Evolutionary conservation across 768 basidiomycete genomes (phyloP).

Genomic region (Boletus vermiculosoides): DNA sequence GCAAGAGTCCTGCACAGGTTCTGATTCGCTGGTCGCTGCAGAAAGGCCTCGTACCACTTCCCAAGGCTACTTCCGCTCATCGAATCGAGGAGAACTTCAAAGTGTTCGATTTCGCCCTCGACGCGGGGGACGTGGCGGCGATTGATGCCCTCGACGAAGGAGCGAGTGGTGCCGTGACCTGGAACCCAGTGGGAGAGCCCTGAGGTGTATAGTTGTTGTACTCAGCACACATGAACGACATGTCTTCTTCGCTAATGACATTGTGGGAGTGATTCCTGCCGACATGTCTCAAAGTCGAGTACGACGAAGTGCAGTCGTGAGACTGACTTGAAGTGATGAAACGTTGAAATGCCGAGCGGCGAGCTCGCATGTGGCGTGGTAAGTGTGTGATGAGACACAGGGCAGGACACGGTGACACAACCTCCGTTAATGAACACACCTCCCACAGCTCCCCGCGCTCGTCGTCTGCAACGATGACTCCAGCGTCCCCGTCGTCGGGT

Average conservation of each 20-base stretch:
- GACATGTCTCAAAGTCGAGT: not conserved
- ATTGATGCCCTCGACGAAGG: slow-evolving; percentile 72
- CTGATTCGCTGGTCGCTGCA: slow-evolving; percentile 55
- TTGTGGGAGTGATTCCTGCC: not conserved
- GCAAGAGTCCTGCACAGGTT: slow-evolving; percentile 40
- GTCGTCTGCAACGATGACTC: slow-evolving; percentile 27
- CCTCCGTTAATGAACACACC: slow-evolving; percentile 22
- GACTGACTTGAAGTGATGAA: not conserved
- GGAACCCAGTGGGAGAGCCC: slow-evolving; percentile 71
- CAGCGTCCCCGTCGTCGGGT: slow-evolving; percentile 7
- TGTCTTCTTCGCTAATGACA: not conserved
- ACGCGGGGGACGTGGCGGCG: slow-evolving; percentile 55
- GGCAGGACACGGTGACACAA: not conserved
- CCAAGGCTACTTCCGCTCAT: slow-evolving; percentile 65
- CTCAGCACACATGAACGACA: not conserved
- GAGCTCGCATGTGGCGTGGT: slow-evolving; percentile 29
- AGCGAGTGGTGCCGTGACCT: slow-evolving; percentile 65
- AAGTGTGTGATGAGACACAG: slow-evolving; percentile 15
- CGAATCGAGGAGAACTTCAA: slow-evolving; percentile 73
- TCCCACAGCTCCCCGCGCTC: slow-evolving; percentile 8
- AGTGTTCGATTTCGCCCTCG: slow-evolving; percentile 72
- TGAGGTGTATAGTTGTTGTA: too few species aligned
- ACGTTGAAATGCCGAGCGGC: slow-evolving; percentile 2
- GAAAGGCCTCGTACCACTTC: slow-evolving; percentile 61
- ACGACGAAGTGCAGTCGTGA: not conserved